A percentile compares a stretch with the other conserved stretches of the same genome.
Evolutionary conservation across 768 basidiomycete genomes (phyloP).

Genomic region (Podaxis pistillaris): DNA sequence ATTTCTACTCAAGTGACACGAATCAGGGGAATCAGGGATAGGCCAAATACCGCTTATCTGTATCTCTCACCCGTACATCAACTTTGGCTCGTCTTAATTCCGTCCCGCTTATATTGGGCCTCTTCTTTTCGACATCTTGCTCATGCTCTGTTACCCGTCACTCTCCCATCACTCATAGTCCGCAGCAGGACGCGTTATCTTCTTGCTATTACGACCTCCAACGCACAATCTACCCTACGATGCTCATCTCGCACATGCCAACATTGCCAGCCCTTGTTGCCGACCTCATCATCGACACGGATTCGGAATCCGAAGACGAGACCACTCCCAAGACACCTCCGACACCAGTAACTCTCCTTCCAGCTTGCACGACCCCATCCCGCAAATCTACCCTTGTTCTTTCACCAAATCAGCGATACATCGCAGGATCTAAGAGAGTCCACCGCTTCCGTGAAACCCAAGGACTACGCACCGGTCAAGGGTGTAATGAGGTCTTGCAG

Average conservation of each 20-base stretch:
- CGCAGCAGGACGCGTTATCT: neutral
- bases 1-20: neutral
- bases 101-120: neutral
- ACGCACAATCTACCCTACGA: neutral
- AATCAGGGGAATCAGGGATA: neutral
- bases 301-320: conserved; percentile 10
- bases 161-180: neutral
- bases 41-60: neutral
- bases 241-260: neutral
- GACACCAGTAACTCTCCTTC: neutral
- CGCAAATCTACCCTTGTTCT: neutral
- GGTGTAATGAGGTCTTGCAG: conserved; percentile 21
- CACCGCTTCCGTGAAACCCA: conserved; percentile 9
- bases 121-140: neutral
- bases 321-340: neutral
- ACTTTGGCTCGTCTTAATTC: conserved; percentile 1
- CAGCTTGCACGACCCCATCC: neutral
- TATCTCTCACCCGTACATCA: neutral
- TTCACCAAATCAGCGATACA: conserved; percentile 11
- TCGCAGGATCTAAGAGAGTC: conserved; percentile 21
- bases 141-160: neutral
- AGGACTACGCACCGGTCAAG: neutral
- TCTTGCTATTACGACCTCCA: neutral
- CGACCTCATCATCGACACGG: conserved; percentile 8
- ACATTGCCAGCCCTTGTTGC: conserved; percentile 2